phyloP scores from a whole-genome alignment of 2,329 filamentous ascomycete species.

The Cyclaneusma minus region DNA sequence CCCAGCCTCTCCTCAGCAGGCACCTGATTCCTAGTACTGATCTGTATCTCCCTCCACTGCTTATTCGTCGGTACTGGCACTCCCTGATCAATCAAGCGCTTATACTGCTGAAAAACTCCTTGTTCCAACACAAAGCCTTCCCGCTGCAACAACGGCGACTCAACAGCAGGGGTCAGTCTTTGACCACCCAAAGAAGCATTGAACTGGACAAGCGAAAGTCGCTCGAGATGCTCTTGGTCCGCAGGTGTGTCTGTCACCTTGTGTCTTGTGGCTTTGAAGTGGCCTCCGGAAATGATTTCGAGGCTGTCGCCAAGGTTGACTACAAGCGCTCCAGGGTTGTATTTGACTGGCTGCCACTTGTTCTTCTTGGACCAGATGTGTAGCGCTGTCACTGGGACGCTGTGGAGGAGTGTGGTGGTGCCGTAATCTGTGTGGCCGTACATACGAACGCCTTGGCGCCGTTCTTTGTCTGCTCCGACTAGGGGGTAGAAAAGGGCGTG shows the following conservation, averaged over 20 bases:
- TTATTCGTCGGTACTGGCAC: slow-evolving; percentile 27
- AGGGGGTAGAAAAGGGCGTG: slow-evolving; percentile 26
- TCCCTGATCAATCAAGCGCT: slow-evolving; percentile 23
- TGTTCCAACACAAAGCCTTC: slow-evolving; percentile 28
- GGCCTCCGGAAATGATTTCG: slow-evolving; percentile 28
- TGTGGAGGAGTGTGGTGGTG: slow-evolving; percentile 28
- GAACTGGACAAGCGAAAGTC: slow-evolving; percentile 26
- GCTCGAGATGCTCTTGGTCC: slow-evolving; percentile 24
- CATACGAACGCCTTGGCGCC: slow-evolving; percentile 25
- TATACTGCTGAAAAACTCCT: slow-evolving; percentile 30
- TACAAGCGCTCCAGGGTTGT: slow-evolving; percentile 29
- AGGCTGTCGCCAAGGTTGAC: slow-evolving; percentile 31
- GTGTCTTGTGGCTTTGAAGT: slow-evolving; percentile 29
- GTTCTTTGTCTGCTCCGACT: slow-evolving; percentile 17
- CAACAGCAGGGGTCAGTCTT: slow-evolving; percentile 24
- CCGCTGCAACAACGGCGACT: slow-evolving; percentile 22
- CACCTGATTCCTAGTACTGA: slow-evolving; percentile 11
- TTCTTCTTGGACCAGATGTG: slow-evolving; percentile 28
- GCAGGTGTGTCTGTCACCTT: slow-evolving; percentile 25
- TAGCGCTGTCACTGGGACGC: slow-evolving; percentile 28
- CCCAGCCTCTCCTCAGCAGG: slow-evolving; percentile 8
- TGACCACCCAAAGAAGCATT: slow-evolving; percentile 29
- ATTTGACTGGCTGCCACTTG: slow-evolving; percentile 30
- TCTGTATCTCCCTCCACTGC: slow-evolving; percentile 33
- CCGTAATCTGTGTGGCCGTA: slow-evolving; percentile 33